Base-by-base conservation (phyloP, 1,139 yeast genomes). In the Pichia sp. region DNA sequence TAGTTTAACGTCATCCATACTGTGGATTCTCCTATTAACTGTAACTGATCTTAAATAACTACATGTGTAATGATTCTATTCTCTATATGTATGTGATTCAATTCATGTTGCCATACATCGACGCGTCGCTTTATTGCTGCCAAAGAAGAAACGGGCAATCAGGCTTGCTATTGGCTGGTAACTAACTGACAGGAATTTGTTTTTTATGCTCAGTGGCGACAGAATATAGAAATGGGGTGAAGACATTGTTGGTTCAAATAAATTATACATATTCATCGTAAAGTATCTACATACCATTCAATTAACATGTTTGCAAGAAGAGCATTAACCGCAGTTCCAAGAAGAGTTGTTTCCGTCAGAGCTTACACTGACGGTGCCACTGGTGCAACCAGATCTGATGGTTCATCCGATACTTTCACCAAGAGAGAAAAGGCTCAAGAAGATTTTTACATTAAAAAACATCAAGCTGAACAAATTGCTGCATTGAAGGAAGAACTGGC, bases 391-490 rank as follows among this genome's bases (percentile, higher is more conserved):
- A 77, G 83, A 58, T 65, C 74, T 47, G 71, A 69, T 44, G 74
- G 72, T 47, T 63, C 72, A 42, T 65, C 70, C 42, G 82, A 79
- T 59, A 70, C 80, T 49, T 79, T 79, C 67, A 69, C 72, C 59
- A 76, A 80, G 66, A 80, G 88, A 62, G 89, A 82, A 68, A 77
- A 76, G 69, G 87, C 87, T 52, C 76, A 75, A 59, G 89, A 82
- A 70, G 84, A 82, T 67, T 68, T 66, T 59, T 82, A 76, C 69
- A 72, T 82, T 63, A 74, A 68, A 61, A 76, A 78, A 60, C 77
- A 70, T 56, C 87, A 82, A 68, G 76, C 77, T 63, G 86, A 80
- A 62, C 78, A 77, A 68, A 68, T 82, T 58, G 73, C 71, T 53
- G 72, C 72, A 42, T 68, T 80, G 59, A 74, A 68, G 58, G 76